These are phyloP conservation scores for Alternaria incomplexa DNA, from an alignment of 2,329 filamentous ascomycete genomes.

Conservation along the genomic window DNA sequence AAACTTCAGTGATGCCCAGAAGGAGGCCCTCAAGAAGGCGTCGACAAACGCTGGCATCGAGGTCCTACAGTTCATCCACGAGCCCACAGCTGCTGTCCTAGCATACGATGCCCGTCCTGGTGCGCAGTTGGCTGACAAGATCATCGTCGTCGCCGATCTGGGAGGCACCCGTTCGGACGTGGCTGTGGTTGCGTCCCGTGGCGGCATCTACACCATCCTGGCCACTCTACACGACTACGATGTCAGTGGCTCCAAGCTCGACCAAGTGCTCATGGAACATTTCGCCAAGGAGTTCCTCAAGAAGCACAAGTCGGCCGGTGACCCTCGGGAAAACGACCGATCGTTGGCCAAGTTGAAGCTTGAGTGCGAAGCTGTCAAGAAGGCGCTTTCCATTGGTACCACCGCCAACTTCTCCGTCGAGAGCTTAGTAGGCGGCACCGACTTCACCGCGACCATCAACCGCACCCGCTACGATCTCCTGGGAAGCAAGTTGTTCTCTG, in stretches of 20 bases:
- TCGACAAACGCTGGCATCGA: constrained; percentile 83
- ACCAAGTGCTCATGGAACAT: constrained; percentile 91
- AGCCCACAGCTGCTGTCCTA: constrained; percentile 86
- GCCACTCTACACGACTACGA: constrained; percentile 96
- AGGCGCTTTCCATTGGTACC: constrained; percentile 84
- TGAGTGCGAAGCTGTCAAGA: constrained; percentile 90
- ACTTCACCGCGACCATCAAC: constrained; percentile 93
- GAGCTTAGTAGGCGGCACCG: constrained; percentile 83
- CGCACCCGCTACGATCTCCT: constrained; percentile 90
- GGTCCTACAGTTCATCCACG: constrained; percentile 89
- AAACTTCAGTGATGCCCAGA: constrained; percentile 88
- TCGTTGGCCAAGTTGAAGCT: constrained; percentile 90
- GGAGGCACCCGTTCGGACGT: constrained; percentile 93
- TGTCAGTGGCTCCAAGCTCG: constrained; percentile 82
- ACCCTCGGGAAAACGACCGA: constrained; percentile 81
- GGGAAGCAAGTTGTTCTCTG: constrained; percentile 82
- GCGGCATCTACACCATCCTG: constrained; percentile 94
- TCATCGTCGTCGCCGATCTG: constrained; percentile 87
- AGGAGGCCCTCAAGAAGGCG: constrained; percentile 76
- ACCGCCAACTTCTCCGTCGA: constrained; percentile 94
- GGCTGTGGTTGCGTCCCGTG: constrained; percentile 85
- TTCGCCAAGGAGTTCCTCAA: constrained; percentile 99
- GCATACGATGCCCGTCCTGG: constrained; percentile 90
- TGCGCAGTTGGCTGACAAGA: constrained; percentile 79
- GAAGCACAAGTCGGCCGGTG: constrained; percentile 77